A percentile compares a stretch with the other conserved stretches of the same genome.
Conservation (phyloP, 2,329 filamentous ascomycete genomes). For the Hypocreales sp. region DNA sequence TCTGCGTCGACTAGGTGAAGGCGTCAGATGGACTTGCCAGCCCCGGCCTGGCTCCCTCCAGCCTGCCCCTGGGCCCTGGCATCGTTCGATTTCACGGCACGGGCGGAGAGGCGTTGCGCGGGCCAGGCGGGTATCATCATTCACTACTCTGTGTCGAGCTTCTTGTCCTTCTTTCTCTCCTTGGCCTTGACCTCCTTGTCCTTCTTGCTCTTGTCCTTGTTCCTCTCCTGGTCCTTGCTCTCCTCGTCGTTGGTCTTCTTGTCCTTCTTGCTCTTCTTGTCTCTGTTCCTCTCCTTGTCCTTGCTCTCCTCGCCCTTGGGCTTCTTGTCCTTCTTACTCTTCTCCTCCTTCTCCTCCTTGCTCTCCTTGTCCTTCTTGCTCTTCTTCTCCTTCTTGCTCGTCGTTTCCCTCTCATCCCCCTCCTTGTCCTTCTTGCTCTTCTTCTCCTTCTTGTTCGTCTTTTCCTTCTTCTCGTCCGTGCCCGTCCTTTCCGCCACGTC, state of each 20-base stretch:
- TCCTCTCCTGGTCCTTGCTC: not conserved
- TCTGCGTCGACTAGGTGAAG: too few species aligned
- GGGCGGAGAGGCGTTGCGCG: too few species aligned
- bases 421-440: not conserved
- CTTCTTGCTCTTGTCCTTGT: conserved; percentile 3
- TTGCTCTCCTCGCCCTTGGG: not conserved
- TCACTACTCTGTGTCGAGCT: too few species aligned
- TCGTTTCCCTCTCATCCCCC: not conserved
- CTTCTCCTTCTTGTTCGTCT: not conserved
- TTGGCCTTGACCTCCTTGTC: conserved; percentile 1
- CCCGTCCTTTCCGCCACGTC: too few species aligned
- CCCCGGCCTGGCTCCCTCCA: too few species aligned
- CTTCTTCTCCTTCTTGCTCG: conserved; percentile 1
- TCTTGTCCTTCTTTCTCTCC: not conserved
- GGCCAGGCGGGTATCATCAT: conserved; percentile 1
- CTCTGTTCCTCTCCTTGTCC: not conserved
- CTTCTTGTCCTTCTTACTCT: not conserved
- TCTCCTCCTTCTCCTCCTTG: conserved; percentile 2
- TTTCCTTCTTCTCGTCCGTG: too few species aligned
- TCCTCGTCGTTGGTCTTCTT: not conserved
- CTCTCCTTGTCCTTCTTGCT: conserved; percentile 1
- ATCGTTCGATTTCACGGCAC: too few species aligned
- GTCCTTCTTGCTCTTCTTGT: too few species aligned
- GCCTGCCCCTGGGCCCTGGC: too few species aligned
- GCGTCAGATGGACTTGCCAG: too few species aligned